These are phyloP conservation scores for apple (Malus domestica) DNA, from an alignment of 306 rosid species.

Conservation along the genomic window ASM211411v1 NC_041793.1:817001-817500, in stretches of 20 bases:
- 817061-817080: background rate
- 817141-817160: slow-evolving; percentile 93
- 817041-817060: background rate
- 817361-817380: slow-evolving; percentile 86
- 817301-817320: background rate
- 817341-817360: slow-evolving; percentile 96
- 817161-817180: slow-evolving; percentile 86
- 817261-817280: background rate
- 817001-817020: background rate
- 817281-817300: background rate
- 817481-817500: slow-evolving; percentile 67
- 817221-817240: slow-evolving; percentile 88
- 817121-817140: background rate
- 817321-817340: slow-evolving; percentile 96
- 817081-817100: background rate
- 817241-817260: slow-evolving; percentile 8
- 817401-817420: slow-evolving; percentile 6
- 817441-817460: background rate
- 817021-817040: background rate
- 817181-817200: slow-evolving; percentile 59
- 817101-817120: slow-evolving; percentile 9
- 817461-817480: slow-evolving; percentile 8
- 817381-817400: slow-evolving; percentile 50
- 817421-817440: background rate
- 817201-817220: slow-evolving; percentile 89